Evolutionary conservation across 176 grass and related monocot genomes (phyloP).

Genomic region (Themeda triandra): DNA sequence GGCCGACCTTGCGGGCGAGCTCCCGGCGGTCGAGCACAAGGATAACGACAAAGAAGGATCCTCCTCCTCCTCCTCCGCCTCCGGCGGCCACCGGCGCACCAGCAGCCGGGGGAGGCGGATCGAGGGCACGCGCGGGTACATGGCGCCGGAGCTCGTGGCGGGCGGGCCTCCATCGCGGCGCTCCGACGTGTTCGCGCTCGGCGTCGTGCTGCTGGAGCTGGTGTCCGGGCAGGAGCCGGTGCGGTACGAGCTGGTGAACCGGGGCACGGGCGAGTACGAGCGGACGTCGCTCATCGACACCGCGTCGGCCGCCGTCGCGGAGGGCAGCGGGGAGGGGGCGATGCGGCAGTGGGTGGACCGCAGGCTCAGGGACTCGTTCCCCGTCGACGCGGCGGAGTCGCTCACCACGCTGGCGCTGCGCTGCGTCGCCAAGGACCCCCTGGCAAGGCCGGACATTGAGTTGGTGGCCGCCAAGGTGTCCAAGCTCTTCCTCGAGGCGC

Average conservation of each 20-base stretch:
- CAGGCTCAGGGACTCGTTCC: conserved; percentile 75
- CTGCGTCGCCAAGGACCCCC: conserved; percentile 50
- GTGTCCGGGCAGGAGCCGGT: conserved; percentile 69
- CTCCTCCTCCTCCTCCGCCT: too few species aligned
- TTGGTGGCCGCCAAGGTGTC: conserved; percentile 78
- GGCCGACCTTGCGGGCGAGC: conserved; percentile 66
- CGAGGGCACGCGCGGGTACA: conserved; percentile 80
- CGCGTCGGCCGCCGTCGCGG: conserved; percentile 31
- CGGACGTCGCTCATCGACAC: conserved; percentile 68
- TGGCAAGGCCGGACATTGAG: conserved; percentile 61
- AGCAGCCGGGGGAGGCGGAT: conserved; percentile 48
- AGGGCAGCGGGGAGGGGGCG: conserved; percentile 28
- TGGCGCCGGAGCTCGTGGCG: conserved; percentile 59
- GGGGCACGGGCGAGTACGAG: conserved; percentile 35
- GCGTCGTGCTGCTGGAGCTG: conserved; percentile 75
- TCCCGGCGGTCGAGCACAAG: conserved; percentile 16
- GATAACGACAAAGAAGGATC: not conserved
- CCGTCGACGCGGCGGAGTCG: conserved; percentile 40
- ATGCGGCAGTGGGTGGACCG: conserved; percentile 85
- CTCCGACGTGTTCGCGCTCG: conserved; percentile 75
- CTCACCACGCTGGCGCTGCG: conserved; percentile 60
- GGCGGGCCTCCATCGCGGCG: conserved; percentile 35
- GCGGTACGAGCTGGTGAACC: conserved; percentile 44
- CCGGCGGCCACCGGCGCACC: not conserved
- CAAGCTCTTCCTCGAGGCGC: conserved; percentile 76